Conservation (phyloP, 106 monocot species). For the Apostasia shenzhenica region DNA sequence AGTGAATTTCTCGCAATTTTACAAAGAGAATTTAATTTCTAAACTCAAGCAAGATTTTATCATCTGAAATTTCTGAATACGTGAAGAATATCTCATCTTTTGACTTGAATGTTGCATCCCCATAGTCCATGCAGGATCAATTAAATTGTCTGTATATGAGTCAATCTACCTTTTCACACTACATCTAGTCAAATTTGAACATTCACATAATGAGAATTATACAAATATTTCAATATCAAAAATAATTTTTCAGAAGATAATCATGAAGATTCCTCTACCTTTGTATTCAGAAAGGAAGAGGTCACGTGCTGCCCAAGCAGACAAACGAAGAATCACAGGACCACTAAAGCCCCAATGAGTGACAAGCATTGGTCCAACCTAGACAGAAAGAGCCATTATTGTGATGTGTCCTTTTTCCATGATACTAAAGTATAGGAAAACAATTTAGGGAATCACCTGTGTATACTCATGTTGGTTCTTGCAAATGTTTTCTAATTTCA, state of each 20-base stretch:
- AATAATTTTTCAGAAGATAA: not conserved
- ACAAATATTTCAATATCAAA: no score
- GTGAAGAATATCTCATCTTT: no score
- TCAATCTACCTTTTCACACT: no score
- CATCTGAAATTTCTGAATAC: no score
- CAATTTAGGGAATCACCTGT: constrained; percentile 37
- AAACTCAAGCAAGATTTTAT: no score
- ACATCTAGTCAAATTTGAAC: no score
- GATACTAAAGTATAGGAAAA: constrained; percentile 7
- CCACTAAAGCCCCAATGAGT: constrained; percentile 99
- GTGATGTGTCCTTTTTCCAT: not conserved
- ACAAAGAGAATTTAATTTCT: no score
- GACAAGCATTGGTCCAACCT: constrained; percentile 85
- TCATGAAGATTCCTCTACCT: constrained; percentile 33
- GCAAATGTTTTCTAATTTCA: constrained; percentile 44
- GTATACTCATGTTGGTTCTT: constrained; percentile 58
- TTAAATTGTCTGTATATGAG: no score
- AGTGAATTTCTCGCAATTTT: no score
- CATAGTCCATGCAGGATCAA: no score
- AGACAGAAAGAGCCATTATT: constrained; percentile 2
- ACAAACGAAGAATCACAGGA: constrained; percentile 87
- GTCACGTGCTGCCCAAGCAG: constrained; percentile 96
- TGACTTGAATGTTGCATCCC: no score
- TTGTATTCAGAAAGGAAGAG: constrained; percentile 59
- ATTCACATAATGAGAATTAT: no score